Base-by-base conservation (phyloP, 1,284 basidiomycete genomes). In the Tremellales sp. region DNA sequence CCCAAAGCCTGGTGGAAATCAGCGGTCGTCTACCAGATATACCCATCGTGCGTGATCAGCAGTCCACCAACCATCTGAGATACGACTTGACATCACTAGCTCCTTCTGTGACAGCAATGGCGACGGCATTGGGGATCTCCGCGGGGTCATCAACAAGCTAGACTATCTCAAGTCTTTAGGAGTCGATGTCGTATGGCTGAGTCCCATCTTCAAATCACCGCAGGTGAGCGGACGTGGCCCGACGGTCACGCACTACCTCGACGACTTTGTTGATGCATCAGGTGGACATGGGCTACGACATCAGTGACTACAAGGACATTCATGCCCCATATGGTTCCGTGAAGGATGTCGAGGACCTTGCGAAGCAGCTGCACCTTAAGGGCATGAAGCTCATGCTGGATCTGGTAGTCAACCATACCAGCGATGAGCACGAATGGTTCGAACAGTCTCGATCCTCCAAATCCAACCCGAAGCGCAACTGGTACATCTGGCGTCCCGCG, bases 91-190 rank as follows among this genome's bases (percentile, higher is more conserved):
- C 56, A 63, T 15, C 15, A n/a, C 33, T n/a, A 36, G 33, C 12
- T 60, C 83, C 0, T 89, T 86, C 76, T 78, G 76, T 54, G 86
- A 88, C 64, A 80, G 81, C 27, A 86, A 85, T 55, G 83, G 82
- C 3, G 84, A 87, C 67, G 86, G 86, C 2, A 75, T 84, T 48
- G 87, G 87, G n/a, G 86, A 89, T 70, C 76, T 89, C 26, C 78
- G 78, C 33, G 85, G 85, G 15, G 84, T 89, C 54, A 70, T 75
- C 37, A 62, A 73, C 24, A 84, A 84, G 63, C 74, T 88, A 5
- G 83, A 84, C 61, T 86, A 89, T 70, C 76, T 89, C 54, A 80
- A 82, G 56, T 78, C 80, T 51, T 77, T 89, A 11, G 86, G 86
- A 2, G 79, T 83, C 21, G 82, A 86, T 59, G 80, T 84, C 2